These are phyloP conservation scores for Microbotryum intermedium DNA, from an alignment of 1,284 basidiomycete species.

Conservation along the genomic window DNA sequence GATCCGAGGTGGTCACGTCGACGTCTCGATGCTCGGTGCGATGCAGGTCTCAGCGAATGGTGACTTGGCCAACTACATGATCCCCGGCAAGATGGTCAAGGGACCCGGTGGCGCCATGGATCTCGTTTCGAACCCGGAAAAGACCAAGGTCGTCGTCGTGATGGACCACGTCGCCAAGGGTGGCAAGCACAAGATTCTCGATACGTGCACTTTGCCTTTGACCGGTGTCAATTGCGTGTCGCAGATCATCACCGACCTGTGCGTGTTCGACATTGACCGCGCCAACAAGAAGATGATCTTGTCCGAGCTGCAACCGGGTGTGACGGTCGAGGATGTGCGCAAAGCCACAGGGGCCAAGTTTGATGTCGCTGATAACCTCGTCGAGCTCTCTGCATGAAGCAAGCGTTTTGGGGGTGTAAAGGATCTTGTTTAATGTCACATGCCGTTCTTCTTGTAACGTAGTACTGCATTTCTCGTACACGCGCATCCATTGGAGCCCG, in stretches of 20 bases:
- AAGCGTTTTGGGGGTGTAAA: no score
- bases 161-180: constrained; percentile 87
- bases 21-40: constrained; percentile 83
- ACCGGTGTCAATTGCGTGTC: constrained; percentile 80
- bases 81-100: constrained; percentile 37
- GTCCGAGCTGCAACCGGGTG: constrained; percentile 73
- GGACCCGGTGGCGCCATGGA: constrained; percentile 80
- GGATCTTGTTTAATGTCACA: no score
- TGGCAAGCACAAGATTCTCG: constrained; percentile 76
- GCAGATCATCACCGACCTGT: constrained; percentile 77
- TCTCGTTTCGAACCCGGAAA: constrained; percentile 82
- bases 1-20: constrained; percentile 65
- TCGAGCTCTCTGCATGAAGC: neutral
- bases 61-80: constrained; percentile 95
- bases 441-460: no score
- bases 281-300: constrained; percentile 62
- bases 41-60: constrained; percentile 90
- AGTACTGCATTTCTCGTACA: no score
- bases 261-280: constrained; percentile 78
- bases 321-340: constrained; percentile 71
- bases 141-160: constrained; percentile 67
- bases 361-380: constrained; percentile 40
- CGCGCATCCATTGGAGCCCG: no score
- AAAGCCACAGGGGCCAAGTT: constrained; percentile 77
- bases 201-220: constrained; percentile 70